Percentiles rank a stretch among this genome's conserved stretches.
Conservation (phyloP, 129 eudicot genomes). For the Flaveria sonorensis region DNA sequence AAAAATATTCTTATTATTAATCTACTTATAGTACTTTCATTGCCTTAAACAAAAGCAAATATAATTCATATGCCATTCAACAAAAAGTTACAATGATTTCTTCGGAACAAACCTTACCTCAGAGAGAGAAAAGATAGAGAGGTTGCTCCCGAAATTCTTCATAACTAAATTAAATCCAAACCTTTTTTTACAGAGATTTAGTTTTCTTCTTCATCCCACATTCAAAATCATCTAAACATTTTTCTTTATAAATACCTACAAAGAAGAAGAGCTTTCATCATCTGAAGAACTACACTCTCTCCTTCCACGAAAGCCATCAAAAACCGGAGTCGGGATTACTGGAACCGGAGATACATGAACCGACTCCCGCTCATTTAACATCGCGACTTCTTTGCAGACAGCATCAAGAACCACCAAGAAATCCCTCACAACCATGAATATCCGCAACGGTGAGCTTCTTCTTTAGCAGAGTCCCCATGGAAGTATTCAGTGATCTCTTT, state of each 20-base stretch:
- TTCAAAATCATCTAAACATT: constrained; percentile 44
- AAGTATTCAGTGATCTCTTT: constrained; percentile 89
- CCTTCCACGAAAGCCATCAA: constrained; percentile 49
- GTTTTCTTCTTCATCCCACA: constrained; percentile 27
- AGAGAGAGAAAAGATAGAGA: no score
- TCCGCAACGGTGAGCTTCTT: constrained; percentile 89
- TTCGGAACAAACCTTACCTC: no score
- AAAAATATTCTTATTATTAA: no score
- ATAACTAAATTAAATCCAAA: constrained; percentile 21
- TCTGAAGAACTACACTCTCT: constrained; percentile 59
- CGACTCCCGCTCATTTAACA: constrained; percentile 64
- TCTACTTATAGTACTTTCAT: no score
- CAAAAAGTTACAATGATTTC: no score
- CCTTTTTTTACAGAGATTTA: constrained; percentile 27
- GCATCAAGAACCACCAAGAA: constrained; percentile 69
- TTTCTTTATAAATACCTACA: constrained; percentile 41
- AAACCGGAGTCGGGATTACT: constrained; percentile 52
- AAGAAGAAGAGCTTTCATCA: constrained; percentile 60
- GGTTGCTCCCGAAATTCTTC: neutral
- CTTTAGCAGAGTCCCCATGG: constrained; percentile 90
- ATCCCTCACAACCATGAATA: constrained; percentile 88
- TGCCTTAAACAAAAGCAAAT: no score
- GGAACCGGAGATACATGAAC: constrained; percentile 67
- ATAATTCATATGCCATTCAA: no score
- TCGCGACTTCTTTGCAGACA: constrained; percentile 88